Percentiles rank a stretch among this genome's conserved stretches.
These are phyloP conservation scores for Botrytis paeoniae DNA, from an alignment of 2,329 filamentous ascomycete genomes.

Conservation along the genomic window DNA sequence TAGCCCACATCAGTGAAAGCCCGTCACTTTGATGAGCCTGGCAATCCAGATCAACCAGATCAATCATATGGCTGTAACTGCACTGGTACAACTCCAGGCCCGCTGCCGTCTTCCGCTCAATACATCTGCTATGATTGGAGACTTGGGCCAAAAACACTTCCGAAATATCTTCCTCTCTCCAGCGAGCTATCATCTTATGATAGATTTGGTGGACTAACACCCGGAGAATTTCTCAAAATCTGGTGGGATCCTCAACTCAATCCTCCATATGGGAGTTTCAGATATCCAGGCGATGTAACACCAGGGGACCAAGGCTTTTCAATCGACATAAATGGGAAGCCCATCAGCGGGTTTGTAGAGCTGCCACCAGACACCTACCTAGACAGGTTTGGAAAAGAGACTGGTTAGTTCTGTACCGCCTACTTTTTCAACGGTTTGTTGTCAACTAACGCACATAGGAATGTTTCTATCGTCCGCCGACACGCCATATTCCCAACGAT, in stretches of 20 bases:
- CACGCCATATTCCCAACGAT: slow-evolving; percentile 9
- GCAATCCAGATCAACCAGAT: not conserved
- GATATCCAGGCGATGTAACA: not conserved
- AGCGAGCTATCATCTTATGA: slow-evolving; percentile 16
- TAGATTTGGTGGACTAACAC: slow-evolving; percentile 11
- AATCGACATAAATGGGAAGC: not conserved
- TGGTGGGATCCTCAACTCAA: slow-evolving; percentile 1
- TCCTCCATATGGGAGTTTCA: not conserved
- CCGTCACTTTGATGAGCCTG: not conserved
- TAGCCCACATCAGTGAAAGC: not conserved
- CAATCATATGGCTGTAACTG: slow-evolving; percentile 5
- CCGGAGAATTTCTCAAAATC: slow-evolving; percentile 6
- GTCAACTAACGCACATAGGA: not conserved
- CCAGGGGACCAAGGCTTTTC: slow-evolving; percentile 6
- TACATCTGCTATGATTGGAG: slow-evolving; percentile 12
- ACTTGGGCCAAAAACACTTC: slow-evolving; percentile 12
- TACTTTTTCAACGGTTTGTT: no score
- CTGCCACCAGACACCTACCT: not conserved
- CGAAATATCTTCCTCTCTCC: slow-evolving; percentile 5
- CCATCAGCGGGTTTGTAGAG: slow-evolving; percentile 9
- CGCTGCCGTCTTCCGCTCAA: not conserved
- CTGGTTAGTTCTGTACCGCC: not conserved
- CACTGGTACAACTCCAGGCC: slow-evolving; percentile 8
- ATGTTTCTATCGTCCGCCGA: slow-evolving; percentile 6
- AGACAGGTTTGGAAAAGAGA: slow-evolving; percentile 17